Evolutionary conservation across 441 rosid genomes (phyloP).

Genomic region (Bocquillonia castaneifolia): DNA sequence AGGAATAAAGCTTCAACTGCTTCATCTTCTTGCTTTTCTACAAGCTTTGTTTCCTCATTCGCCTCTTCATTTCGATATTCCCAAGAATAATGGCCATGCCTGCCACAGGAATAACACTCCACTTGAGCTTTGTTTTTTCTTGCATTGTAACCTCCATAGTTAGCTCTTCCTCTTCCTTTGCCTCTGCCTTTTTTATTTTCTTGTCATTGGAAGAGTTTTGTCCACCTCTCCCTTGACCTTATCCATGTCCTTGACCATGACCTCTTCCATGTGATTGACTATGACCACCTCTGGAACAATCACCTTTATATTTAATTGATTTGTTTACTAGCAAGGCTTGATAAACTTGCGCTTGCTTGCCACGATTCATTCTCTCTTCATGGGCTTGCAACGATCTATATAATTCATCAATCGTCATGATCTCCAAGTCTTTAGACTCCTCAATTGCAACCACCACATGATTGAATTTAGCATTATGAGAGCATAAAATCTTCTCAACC

Average conservation of each 20-base stretch:
- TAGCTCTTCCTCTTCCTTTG: no score
- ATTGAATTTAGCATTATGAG: neutral
- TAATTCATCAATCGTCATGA: neutral
- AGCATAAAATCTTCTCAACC: neutral
- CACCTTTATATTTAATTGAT: neutral
- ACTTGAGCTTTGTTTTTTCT: neutral
- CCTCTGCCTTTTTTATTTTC: no score
- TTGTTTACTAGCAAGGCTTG: neutral
- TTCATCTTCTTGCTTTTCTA: neutral
- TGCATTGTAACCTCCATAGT: no score
- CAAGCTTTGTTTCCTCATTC: neutral
- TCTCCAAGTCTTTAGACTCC: neutral
- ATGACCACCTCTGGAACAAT: neutral
- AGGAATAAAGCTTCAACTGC: neutral
- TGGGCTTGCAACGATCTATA: neutral
- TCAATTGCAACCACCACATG: neutral
- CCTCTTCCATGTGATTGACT: neutral
- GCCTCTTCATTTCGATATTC: neutral
- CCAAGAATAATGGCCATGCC: neutral
- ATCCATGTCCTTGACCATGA: neutral
- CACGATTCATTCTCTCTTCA: neutral
- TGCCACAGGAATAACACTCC: no score
- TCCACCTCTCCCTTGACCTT: no score
- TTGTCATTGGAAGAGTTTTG: no score
- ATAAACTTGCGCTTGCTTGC: neutral